phyloP scores from a whole-genome alignment of 2,329 filamentous ascomycete genomes.

The Aureobasidium lini region DNA sequence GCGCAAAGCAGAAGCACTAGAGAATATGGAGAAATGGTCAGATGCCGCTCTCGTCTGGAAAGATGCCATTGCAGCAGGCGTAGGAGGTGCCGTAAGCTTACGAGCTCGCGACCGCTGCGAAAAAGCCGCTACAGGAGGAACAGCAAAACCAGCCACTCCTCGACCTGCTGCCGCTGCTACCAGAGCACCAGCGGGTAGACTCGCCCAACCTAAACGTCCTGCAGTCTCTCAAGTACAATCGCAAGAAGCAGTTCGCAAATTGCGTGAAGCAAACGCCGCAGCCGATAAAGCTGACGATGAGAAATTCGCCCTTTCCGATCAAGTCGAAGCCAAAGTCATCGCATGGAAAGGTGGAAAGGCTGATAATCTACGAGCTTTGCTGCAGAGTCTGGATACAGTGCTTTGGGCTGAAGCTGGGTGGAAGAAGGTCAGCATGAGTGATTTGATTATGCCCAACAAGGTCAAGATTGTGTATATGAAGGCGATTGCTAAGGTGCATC shows the following conservation, averaged over 20 bases:
- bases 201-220: slow-evolving; percentile 16
- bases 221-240: slow-evolving; percentile 31
- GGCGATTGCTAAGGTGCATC: slow-evolving; percentile 96
- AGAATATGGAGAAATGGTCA: slow-evolving; percentile 89
- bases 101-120: slow-evolving; percentile 86
- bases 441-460: slow-evolving; percentile 85
- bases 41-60: slow-evolving; percentile 79
- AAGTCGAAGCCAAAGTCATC: slow-evolving; percentile 70
- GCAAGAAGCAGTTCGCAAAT: slow-evolving; percentile 67
- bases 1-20: slow-evolving; percentile 89
- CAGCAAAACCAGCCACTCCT: slow-evolving; percentile 39
- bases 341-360: slow-evolving; percentile 86
- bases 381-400: slow-evolving; percentile 80
- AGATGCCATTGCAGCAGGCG: slow-evolving; percentile 70
- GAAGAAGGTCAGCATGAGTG: slow-evolving; percentile 94
- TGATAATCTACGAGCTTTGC: slow-evolving; percentile 80
- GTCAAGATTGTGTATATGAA: slow-evolving; percentile 99
- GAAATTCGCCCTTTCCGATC: slow-evolving; percentile 80
- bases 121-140: slow-evolving; percentile 59
- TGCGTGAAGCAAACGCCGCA: slow-evolving; percentile 77
- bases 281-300: slow-evolving; percentile 85
- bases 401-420: slow-evolving; percentile 89
- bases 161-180: background rate
- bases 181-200: slow-evolving; percentile 8
- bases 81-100: slow-evolving; percentile 77